These are phyloP conservation scores for Seminavis robusta DNA, from an alignment of 108 stramenopile species.

Conservation along the genomic window DNA sequence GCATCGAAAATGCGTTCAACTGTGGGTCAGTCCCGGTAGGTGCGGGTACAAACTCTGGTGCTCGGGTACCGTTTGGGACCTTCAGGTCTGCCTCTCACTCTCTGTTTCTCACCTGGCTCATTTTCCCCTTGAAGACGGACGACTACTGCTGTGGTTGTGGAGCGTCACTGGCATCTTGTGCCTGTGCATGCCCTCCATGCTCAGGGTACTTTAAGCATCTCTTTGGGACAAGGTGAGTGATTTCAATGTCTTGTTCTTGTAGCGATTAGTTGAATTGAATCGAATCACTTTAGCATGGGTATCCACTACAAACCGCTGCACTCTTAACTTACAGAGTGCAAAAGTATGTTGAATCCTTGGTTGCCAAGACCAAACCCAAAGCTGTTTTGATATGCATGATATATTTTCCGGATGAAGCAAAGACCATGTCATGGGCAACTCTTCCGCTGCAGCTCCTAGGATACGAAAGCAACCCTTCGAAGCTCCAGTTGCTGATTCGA, in stretches of 20 bases:
- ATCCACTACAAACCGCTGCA: too few relatives aligned
- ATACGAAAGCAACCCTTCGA: slow-evolving; percentile 70
- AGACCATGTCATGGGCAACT: slow-evolving; percentile 76
- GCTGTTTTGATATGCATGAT: slow-evolving; percentile 90
- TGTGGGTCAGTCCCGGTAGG: too few relatives aligned
- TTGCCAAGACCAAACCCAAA: slow-evolving; percentile 69
- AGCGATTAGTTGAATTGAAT: too few relatives aligned
- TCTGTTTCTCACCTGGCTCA: too few relatives aligned
- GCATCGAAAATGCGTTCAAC: slow-evolving; percentile 39
- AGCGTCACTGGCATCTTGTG: slow-evolving; percentile 39
- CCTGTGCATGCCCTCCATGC: slow-evolving; percentile 53
- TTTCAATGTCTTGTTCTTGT: too few relatives aligned
- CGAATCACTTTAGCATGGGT: too few relatives aligned
- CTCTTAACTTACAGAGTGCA: slow-evolving; percentile 50
- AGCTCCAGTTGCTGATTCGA: slow-evolving; percentile 73
- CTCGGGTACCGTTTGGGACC: too few relatives aligned
- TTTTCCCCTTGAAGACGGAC: too few relatives aligned
- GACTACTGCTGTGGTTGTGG: slow-evolving; percentile 82
- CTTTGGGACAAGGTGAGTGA: slow-evolving; percentile 78
- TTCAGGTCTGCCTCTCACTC: too few relatives aligned
- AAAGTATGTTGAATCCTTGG: slow-evolving; percentile 67
- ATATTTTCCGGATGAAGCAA: slow-evolving; percentile 83
- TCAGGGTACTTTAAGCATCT: slow-evolving; percentile 82
- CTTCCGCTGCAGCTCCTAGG: slow-evolving; percentile 59
- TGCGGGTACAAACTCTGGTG: too few relatives aligned